These are phyloP conservation scores for Fusarium liriodendri DNA, from an alignment of 2,329 filamentous ascomycete genomes.

Conservation along the genomic window DNA sequence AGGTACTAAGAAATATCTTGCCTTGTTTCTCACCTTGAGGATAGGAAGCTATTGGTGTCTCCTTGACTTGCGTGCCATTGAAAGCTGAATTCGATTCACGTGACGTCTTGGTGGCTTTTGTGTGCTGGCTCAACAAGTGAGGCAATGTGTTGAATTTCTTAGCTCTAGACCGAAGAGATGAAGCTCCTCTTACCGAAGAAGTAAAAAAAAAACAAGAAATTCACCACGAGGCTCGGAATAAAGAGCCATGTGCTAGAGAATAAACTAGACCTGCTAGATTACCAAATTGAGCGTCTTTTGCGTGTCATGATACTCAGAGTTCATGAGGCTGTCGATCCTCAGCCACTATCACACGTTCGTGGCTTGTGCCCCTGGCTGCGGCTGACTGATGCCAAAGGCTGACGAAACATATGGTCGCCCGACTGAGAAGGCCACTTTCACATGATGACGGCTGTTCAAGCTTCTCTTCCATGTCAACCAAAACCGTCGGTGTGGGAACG, in stretches of 20 bases:
- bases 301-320: not conserved
- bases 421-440: conserved; percentile 46
- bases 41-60: not conserved
- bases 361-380: conserved; percentile 30
- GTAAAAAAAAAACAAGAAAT: not conserved
- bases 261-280: not conserved
- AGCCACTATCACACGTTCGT: conserved; percentile 2
- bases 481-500: conserved; percentile 34
- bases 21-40: not conserved
- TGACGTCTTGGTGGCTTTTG: not conserved
- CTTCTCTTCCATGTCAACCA: conserved; percentile 33
- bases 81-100: not conserved
- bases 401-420: conserved; percentile 39
- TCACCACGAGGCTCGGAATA: not conserved
- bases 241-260: not conserved
- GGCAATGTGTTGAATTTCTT: conserved; percentile 4
- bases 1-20: not conserved
- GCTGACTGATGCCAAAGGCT: conserved; percentile 39
- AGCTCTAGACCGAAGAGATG: not conserved
- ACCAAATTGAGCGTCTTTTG: not conserved
- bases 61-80: not conserved
- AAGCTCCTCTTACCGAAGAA: not conserved
- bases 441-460: conserved; percentile 41
- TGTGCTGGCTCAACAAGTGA: not conserved
- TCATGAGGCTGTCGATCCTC: not conserved